These are phyloP conservation scores for Flaveria trinervia DNA, from an alignment of 129 eudicot species.

Conservation along the genomic window DNA sequence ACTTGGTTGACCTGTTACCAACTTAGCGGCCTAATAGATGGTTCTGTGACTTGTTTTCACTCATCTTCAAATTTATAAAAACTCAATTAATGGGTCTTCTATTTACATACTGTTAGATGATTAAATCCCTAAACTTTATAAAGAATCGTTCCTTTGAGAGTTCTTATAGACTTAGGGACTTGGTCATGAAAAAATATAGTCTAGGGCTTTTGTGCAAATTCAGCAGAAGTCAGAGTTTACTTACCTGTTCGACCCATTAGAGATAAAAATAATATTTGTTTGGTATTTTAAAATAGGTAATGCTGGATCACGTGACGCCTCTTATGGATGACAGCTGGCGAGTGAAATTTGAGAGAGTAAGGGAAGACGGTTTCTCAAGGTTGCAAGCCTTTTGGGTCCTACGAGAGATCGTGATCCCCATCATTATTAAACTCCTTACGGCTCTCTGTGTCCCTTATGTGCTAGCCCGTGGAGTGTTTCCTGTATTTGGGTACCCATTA, in stretches of 20 bases:
- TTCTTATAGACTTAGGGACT: neutral
- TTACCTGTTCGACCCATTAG: neutral
- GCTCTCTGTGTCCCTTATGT: constrained; percentile 96
- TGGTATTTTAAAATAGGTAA: constrained; percentile 51
- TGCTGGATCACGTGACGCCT: constrained; percentile 90
- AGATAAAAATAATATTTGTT: neutral
- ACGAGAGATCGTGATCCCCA: constrained; percentile 81
- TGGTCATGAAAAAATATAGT: neutral
- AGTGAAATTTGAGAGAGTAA: constrained; percentile 78
- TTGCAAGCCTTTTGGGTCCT: constrained; percentile 92
- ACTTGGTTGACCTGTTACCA: too few relatives aligned
- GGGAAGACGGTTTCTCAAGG: constrained; percentile 89
- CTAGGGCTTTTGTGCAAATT: neutral
- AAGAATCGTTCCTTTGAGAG: too few relatives aligned
- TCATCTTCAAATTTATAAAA: too few relatives aligned
- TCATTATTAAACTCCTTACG: constrained; percentile 77
- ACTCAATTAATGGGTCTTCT: too few relatives aligned
- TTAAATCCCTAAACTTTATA: too few relatives aligned
- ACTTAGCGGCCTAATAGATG: too few relatives aligned
- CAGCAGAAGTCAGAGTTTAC: neutral
- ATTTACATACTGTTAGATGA: too few relatives aligned
- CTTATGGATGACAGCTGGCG: constrained; percentile 86
- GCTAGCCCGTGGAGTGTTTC: constrained; percentile 76
- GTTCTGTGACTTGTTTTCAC: too few relatives aligned
- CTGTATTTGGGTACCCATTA: constrained; percentile 80